phyloP scores from a whole-genome alignment of 345 rosid species.

The Carallia pectinifolia region DNA sequence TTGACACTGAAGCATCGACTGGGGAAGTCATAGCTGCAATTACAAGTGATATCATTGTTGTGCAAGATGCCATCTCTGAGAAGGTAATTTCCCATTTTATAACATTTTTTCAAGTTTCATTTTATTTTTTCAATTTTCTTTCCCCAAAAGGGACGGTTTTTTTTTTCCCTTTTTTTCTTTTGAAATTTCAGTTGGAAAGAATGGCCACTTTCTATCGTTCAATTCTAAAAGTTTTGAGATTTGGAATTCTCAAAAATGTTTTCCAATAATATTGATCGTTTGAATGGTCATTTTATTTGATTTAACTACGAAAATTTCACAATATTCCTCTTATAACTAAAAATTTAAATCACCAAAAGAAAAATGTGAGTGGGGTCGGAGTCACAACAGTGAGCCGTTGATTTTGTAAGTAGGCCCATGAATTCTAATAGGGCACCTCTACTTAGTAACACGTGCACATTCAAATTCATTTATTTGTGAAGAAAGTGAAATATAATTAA shows the following conservation, averaged over 20 bases:
- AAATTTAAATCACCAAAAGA: no score
- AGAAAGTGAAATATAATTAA: no score
- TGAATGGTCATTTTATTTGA: background rate
- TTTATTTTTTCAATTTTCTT: background rate
- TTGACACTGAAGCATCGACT: slow-evolving; percentile 87
- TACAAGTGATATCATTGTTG: slow-evolving; percentile 80
- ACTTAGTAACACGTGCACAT: no score
- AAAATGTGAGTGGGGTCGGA: background rate
- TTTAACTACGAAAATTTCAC: background rate
- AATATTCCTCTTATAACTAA: no score
- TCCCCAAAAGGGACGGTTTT: background rate
- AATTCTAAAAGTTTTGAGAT: no score
- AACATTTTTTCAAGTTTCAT: background rate
- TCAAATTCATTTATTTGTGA: no score
- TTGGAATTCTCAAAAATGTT: no score
- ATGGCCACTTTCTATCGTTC: no score
- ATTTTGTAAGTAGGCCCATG: background rate
- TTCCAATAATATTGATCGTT: background rate
- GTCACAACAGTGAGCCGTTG: background rate
- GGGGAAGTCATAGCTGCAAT: slow-evolving; percentile 91
- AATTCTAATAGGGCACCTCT: no score
- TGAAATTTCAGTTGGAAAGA: no score
- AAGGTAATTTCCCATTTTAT: slow-evolving; percentile 46
- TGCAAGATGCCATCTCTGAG: slow-evolving; percentile 97
- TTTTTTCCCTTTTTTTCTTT: no score